Conservation (phyloP, 2,329 filamentous ascomycete species). For the Arthrobotrys pseudoclavata region DNA sequence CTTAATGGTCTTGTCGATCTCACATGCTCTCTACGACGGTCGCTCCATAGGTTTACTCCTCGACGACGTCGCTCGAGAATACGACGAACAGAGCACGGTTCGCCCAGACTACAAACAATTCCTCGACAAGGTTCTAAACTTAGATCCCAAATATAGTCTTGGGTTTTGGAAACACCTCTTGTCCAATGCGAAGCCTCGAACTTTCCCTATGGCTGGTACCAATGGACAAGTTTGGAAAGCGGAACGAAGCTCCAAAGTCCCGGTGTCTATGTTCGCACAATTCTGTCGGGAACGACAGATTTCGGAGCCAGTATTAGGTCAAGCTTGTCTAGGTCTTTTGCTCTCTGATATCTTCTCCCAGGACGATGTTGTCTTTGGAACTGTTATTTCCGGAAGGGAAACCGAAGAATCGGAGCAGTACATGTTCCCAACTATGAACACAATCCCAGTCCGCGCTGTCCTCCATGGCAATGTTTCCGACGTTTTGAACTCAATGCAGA, state of each 20-base stretch:
- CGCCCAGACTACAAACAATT: constrained; percentile 69
- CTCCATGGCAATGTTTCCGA: constrained; percentile 76
- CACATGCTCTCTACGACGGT: constrained; percentile 91
- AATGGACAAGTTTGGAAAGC: constrained; percentile 32
- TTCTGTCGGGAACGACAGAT: constrained; percentile 78
- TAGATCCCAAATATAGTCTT: constrained; percentile 68
- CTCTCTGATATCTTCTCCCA: constrained; percentile 75
- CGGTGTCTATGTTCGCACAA: constrained; percentile 66
- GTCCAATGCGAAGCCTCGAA: constrained; percentile 68
- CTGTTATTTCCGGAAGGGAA: constrained; percentile 87
- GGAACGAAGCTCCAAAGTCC: constrained; percentile 37
- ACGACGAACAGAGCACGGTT: constrained; percentile 68
- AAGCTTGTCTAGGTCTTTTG: constrained; percentile 80
- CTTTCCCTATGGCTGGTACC: constrained; percentile 65
- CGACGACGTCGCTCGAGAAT: constrained; percentile 77
- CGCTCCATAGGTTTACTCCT: constrained; percentile 84
- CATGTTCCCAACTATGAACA: constrained; percentile 94
- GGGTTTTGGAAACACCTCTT: constrained; percentile 81
- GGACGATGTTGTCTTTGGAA: constrained; percentile 84
- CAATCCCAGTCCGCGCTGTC: constrained; percentile 79
- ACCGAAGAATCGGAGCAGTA: constrained; percentile 76
- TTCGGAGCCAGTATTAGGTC: constrained; percentile 81
- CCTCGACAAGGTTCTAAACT: constrained; percentile 68
- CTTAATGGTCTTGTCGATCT: constrained; percentile 74
- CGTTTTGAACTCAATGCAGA: constrained; percentile 81